phyloP scores from a whole-genome alignment of 2,329 filamentous ascomycete genomes.

The Fusarium penzigii region DNA sequence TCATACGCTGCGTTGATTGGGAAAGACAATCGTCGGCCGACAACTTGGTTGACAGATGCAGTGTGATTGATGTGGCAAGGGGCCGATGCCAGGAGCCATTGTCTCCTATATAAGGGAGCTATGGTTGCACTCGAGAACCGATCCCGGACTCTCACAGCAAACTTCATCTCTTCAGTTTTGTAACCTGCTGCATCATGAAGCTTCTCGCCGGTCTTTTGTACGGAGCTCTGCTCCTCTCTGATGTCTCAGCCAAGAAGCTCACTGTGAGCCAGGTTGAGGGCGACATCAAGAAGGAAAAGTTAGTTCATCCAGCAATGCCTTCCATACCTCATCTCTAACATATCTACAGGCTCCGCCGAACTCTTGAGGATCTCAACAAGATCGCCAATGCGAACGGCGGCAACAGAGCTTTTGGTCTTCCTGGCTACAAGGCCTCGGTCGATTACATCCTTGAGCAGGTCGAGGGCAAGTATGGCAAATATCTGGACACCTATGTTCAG shows the following conservation, averaged over 20 bases:
- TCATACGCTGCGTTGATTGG: conserved; percentile 3
- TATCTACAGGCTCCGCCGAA: conserved; percentile 49
- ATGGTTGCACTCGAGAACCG: conserved; percentile 1
- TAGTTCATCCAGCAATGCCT: neutral
- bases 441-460: conserved; percentile 56
- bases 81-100: neutral
- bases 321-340: conserved; percentile 1
- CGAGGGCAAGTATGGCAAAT: conserved; percentile 38
- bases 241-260: conserved; percentile 23
- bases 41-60: too few relatives aligned
- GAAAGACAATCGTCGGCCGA: neutral
- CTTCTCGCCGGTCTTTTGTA: conserved; percentile 20
- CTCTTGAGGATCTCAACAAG: conserved; percentile 54
- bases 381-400: conserved; percentile 58
- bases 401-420: conserved; percentile 60
- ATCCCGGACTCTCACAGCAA: neutral
- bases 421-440: conserved; percentile 58
- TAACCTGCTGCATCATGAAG: conserved; percentile 20
- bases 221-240: conserved; percentile 21
- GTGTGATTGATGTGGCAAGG: neutral
- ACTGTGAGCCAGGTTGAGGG: conserved; percentile 26
- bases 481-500: conserved; percentile 48
- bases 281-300: conserved; percentile 27
- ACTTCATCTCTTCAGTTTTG: neutral
- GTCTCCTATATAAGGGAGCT: conserved; percentile 14